Evolutionary conservation across 495 filamentous ascomycete species (phyloP).

Genomic region (Penicillium subrubescens): DNA sequence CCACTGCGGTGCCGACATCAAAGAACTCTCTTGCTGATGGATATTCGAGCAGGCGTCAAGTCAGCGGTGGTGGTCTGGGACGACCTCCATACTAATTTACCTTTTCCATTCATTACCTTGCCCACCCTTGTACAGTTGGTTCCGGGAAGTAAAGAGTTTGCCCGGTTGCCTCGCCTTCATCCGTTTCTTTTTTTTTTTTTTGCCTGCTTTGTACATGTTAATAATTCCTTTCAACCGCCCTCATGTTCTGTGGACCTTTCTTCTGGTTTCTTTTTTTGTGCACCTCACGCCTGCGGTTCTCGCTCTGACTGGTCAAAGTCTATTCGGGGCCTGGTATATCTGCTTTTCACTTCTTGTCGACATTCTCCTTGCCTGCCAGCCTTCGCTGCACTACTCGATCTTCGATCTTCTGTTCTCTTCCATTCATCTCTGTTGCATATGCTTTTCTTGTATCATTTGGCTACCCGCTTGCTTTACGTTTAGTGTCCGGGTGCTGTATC

Average conservation of each 20-base stretch:
- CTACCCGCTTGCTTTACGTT: conserved; percentile 7
- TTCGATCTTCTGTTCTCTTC: conserved; percentile 17
- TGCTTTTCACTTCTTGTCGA: conserved; percentile 8
- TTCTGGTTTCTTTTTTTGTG: neutral
- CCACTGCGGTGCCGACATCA: conserved; percentile 14
- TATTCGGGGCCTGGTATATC: neutral
- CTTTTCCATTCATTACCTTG: neutral
- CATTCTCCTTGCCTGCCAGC: neutral
- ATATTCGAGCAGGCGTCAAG: conserved; percentile 27
- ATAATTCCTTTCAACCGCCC: conserved; percentile 12
- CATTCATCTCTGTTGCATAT: conserved; percentile 21
- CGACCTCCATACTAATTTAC: conserved; percentile 45
- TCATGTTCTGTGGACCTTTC: neutral
- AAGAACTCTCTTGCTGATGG: conserved; percentile 20
- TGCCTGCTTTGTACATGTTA: conserved; percentile 25
- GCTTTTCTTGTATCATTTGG: conserved; percentile 16
- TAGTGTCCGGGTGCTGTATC: conserved; percentile 18
- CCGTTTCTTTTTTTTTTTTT: conserved; percentile 3
- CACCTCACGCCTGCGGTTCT: neutral
- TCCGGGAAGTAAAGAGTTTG: conserved; percentile 7
- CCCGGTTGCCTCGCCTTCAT: conserved; percentile 8
- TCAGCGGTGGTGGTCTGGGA: conserved; percentile 40
- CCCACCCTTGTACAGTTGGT: conserved; percentile 22
- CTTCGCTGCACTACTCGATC: conserved; percentile 14
- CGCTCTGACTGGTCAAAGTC: neutral